These are phyloP conservation scores for Fusarium subglutinans DNA, from an alignment of 2,329 filamentous ascomycete species.

Conservation along the genomic window DNA sequence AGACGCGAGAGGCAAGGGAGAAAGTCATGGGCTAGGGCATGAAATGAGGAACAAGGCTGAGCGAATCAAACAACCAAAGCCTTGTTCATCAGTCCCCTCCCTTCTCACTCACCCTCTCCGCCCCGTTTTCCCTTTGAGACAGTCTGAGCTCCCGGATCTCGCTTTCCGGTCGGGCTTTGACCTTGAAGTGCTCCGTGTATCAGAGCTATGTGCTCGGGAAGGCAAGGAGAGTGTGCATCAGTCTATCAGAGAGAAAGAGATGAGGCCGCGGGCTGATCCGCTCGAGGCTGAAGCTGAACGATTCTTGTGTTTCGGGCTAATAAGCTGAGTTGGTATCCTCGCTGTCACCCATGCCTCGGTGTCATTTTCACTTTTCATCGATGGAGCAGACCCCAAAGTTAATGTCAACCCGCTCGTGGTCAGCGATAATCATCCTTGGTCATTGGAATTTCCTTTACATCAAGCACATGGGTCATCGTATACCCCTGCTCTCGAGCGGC, in stretches of 20 bases:
- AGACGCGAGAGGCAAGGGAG: conserved; percentile 28
- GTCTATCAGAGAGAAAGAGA: not conserved
- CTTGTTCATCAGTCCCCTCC: conserved; percentile 28
- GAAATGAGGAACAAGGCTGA: conserved; percentile 38
- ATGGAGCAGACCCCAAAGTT: conserved; percentile 8
- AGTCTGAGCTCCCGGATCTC: conserved; percentile 29
- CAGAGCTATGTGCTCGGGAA: conserved; percentile 11
- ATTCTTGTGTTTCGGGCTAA: conserved; percentile 26
- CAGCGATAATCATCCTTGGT: conserved; percentile 30
- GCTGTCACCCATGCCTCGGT: conserved; percentile 19
- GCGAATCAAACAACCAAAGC: conserved; percentile 35
- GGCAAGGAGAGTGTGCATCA: conserved; percentile 2
- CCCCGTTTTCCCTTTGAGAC: conserved; percentile 28
- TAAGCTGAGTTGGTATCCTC: conserved; percentile 30
- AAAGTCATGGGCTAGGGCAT: conserved; percentile 18
- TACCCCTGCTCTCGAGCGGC: conserved; percentile 37
- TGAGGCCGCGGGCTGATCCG: conserved; percentile 22
- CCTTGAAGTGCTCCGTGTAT: conserved; percentile 23
- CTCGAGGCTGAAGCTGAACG: conserved; percentile 38
- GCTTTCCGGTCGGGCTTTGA: conserved; percentile 33
- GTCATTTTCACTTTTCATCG: conserved; percentile 23
- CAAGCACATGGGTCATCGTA: conserved; percentile 21
- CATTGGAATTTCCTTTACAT: conserved; percentile 25
- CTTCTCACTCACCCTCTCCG: conserved; percentile 30
- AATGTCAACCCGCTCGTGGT: conserved; percentile 24